Evolutionary conservation across 768 basidiomycete species (phyloP).

Genomic region (Guyanaporus albipodus): DNA sequence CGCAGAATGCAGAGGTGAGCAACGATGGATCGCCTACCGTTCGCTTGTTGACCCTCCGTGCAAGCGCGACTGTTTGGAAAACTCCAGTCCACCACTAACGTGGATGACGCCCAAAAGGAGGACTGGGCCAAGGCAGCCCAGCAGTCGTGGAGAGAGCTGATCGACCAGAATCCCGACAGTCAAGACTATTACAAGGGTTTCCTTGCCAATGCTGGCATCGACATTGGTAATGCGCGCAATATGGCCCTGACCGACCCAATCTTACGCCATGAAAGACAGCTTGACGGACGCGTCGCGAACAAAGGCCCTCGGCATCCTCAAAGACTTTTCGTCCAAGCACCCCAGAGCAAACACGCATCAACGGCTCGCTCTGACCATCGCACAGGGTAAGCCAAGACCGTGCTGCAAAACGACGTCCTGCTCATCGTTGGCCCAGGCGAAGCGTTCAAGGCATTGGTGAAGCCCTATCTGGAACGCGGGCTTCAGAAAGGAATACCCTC

Average conservation of each 20-base stretch:
- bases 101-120: conserved; percentile 9
- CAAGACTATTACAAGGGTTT: conserved; percentile 77
- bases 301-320: conserved; percentile 54
- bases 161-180: conserved; percentile 84
- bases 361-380: conserved; percentile 68
- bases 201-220: conserved; percentile 59
- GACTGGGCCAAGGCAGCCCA: conserved; percentile 65
- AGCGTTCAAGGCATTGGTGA: conserved; percentile 60
- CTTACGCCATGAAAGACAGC: conserved; percentile 31
- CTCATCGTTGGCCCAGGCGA: conserved; percentile 43
- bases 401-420: neutral
- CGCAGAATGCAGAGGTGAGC: conserved; percentile 62
- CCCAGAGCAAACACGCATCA: conserved; percentile 69
- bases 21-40: neutral
- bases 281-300: conserved; percentile 47
- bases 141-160: conserved; percentile 72
- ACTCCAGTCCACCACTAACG: conserved; percentile 27
- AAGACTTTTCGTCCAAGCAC: conserved; percentile 55
- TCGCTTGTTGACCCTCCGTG: conserved; percentile 6
- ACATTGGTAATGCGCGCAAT: conserved; percentile 48
- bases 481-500: conserved; percentile 88
- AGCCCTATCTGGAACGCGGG: conserved; percentile 63
- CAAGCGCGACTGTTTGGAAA: conserved; percentile 77
- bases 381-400: conserved; percentile 39
- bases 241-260: neutral